A percentile compares a stretch with the other conserved stretches of the same genome.
phyloP scores from a whole-genome alignment of 805 yeast species.

The Schwanniomyces vanrijiae region DNA sequence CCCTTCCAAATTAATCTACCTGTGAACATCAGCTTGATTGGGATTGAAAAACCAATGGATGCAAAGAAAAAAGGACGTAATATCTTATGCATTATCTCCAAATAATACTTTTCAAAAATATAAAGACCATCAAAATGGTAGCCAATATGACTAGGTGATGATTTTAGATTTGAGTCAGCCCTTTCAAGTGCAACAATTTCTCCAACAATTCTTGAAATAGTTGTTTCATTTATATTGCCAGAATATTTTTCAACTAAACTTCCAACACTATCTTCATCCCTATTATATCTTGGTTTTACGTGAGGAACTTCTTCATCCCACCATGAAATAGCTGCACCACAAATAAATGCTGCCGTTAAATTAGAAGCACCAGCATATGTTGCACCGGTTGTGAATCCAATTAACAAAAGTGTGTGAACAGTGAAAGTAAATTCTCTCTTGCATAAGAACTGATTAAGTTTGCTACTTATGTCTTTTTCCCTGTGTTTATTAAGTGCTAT shows the following conservation, averaged over 20 bases:
- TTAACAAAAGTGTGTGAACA: not conserved
- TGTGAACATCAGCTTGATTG: constrained; percentile 9
- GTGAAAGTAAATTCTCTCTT: not conserved
- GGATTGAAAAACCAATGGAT: constrained; percentile 12
- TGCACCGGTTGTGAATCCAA: constrained; percentile 1
- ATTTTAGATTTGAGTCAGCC: not conserved
- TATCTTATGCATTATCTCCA: constrained; percentile 1
- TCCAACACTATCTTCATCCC: not conserved
- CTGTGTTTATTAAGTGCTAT: not conserved
- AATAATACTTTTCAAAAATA: constrained; percentile 1
- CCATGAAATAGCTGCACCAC: constrained; percentile 5
- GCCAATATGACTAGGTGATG: not conserved
- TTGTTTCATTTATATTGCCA: not conserved
- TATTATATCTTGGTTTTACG: not conserved
- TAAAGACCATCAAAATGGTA: not conserved
- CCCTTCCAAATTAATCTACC: constrained; percentile 11
- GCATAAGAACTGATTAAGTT: not conserved
- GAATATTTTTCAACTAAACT: not conserved
- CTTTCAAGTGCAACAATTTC: not conserved
- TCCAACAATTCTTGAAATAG: not conserved
- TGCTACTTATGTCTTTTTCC: not conserved
- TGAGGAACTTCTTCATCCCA: constrained; percentile 1
- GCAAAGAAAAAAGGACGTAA: constrained; percentile 11
- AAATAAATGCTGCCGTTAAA: constrained; percentile 4
- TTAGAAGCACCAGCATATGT: constrained; percentile 5